Base-by-base conservation (phyloP, 176 grass and related monocot genomes). In the Triticum dicoccoides region DNA sequence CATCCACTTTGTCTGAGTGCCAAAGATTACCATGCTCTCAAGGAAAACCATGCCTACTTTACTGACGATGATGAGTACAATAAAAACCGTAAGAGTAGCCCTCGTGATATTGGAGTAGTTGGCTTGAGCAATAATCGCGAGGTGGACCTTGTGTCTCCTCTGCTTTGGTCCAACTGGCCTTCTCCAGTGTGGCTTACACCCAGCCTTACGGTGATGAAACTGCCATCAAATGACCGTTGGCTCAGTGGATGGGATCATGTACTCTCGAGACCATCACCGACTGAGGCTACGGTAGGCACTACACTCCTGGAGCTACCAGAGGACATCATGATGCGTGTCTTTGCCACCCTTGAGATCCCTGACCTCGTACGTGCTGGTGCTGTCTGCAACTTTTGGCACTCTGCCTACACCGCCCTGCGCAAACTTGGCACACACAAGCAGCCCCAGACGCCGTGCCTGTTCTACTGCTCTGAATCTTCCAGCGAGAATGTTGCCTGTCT, bases 1-100 rank as follows among this genome's bases (percentile, higher is more conserved):
- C 4, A 12, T 71, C 3, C 68, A 41, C 68, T 71, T 41, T 71
- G 35, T 23, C 20, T 71, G 18, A 41, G 68, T 11, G 4, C 35
- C 9, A 41, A 71, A 71, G 35, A 71, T 39, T 23, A 12, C 38
- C 68, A 9, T 71, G 68, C 68, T 70, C 68, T 70, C 34, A 71
- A 71, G 34, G 68, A 20, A 10, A 71, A 71, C 39, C 68, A 71
- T 70, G 68, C 68, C 68, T 70, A 71, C 68, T 71, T n/a, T 71
- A 71, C 68, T 5, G 49, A 17, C 15, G 49, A 52, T 52, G 49
- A 52, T 17, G 49, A 52, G 49, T 52, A 52, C 14, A 52, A 52
- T 52, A 52, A 52, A 52, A 2, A 52, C 49, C 5, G 14, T 52
- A 52, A 52, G 66, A 35, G 29, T 18, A 37, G 2, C 9, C 32